Conservation (phyloP, 306 rosid genomes). For the Alnus glutinosa region DNA sequence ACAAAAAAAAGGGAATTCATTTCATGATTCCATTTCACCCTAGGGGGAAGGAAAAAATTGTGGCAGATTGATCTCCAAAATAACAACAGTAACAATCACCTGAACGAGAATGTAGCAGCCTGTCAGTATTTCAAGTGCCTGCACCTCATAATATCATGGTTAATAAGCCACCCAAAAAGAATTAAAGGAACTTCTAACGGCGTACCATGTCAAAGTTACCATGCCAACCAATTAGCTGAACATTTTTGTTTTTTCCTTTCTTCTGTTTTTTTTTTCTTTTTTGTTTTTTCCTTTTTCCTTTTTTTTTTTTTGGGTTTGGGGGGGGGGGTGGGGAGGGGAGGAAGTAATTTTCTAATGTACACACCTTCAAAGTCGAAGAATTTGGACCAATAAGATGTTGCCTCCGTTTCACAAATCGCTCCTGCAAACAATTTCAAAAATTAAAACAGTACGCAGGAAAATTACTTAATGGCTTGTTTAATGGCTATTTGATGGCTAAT, state of each 20-base stretch:
- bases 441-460: background rate
- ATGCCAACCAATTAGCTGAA: background rate
- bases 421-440: conserved; percentile 50
- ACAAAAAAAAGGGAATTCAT: conserved; percentile 7
- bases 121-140: conserved; percentile 67
- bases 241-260: background rate
- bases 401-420: conserved; percentile 82
- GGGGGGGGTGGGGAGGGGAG: background rate
- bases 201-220: background rate
- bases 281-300: background rate
- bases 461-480: no score
- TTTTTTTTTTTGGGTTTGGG: no score
- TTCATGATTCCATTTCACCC: conserved; percentile 2
- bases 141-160: conserved; percentile 23
- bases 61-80: conserved; percentile 1
- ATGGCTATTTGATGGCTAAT: no score
- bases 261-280: background rate
- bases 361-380: conserved; percentile 84
- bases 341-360: conserved; percentile 4
- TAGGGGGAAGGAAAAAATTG: background rate
- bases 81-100: conserved; percentile 43
- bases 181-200: background rate
- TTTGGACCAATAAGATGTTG: conserved; percentile 89
- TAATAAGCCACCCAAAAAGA: conserved; percentile 10
- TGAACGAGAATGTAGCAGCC: conserved; percentile 93